Evolutionary conservation across 73 alveolate genomes (phyloP), one percentile per base, ranked within the genome.

Genomic region (Stentor roeselii): DNA sequence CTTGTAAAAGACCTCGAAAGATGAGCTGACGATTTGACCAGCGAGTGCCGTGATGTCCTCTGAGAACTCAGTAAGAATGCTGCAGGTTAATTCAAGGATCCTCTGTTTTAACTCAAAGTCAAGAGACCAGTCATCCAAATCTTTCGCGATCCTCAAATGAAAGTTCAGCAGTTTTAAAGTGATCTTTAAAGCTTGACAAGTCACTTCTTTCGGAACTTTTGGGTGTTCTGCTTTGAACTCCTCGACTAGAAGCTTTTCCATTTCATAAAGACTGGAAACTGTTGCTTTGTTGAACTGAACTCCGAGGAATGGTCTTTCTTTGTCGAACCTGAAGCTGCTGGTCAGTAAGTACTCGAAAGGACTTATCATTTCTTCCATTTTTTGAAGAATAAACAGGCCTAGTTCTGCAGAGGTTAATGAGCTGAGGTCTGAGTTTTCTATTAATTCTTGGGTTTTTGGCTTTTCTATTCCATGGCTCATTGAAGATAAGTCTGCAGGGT

Each of bases 1-100:
- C 11, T 67, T 67, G 37, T 67, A 67, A 40, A 67, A 67, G 11
- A 67, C 80, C 11, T 67, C 80, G 34, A 67, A 67, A 2, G 41
- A 67, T 67, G 37, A 67, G 80, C 80, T 67, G 14, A 67, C 27
- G 37, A 32, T 67, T 32, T 27, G 14, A 2, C 42, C 37, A 32
- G 80, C 80, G 21, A 27, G 41, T 67, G 21, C 80, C 1, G 80
- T 21, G 42, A 40, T 21, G 21, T n/a, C 30, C 6, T 21, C 67
- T 50, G 67, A 50, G 6, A 50, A 50, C 6, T 50, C 67, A 11
- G 6, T 50, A 21, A 50, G 6, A 50, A 21, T 50, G 6, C 21
- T 50, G 6, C 6, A 6, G 6, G 67, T 21, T 50, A 50, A 50
- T 50, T 50, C 67, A 11, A 50, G 67, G 67, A 50, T 50, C 6